These are phyloP conservation scores for Xylariaceae sp. DNA, from an alignment of 2,329 filamentous ascomycete genomes.

Conservation along the genomic window DNA sequence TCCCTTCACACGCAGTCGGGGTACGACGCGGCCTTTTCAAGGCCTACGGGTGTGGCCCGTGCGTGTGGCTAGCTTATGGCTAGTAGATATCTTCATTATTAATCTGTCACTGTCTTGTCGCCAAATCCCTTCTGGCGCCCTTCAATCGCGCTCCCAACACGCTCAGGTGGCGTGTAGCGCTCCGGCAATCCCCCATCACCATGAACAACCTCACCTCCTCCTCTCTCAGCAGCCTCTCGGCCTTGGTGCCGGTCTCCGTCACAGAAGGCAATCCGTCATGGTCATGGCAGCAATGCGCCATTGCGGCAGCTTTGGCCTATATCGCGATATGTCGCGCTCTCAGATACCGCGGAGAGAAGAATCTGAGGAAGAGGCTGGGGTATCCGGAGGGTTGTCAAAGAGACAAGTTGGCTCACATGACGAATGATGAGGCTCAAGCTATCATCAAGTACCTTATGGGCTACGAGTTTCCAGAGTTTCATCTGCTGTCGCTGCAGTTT, in stretches of 20 bases:
- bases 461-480: constrained; percentile 28
- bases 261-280: constrained; percentile 1
- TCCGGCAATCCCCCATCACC: too few species aligned
- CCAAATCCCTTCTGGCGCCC: too few species aligned
- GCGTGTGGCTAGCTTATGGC: too few species aligned
- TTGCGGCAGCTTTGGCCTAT: constrained; percentile 22
- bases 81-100: too few species aligned
- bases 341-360: constrained; percentile 26
- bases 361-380: constrained; percentile 21
- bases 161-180: too few species aligned
- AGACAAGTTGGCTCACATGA: constrained; percentile 28
- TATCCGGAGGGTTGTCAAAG: constrained; percentile 22
- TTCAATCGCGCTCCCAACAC: too few species aligned
- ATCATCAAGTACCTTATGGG: constrained; percentile 23
- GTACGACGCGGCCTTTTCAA: too few species aligned
- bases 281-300: constrained; percentile 18
- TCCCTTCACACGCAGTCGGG: too few species aligned
- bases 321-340: constrained; percentile 24
- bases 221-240: constrained; percentile 2
- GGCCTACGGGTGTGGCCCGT: too few species aligned
- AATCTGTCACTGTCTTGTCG: too few species aligned
- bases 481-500: constrained; percentile 26
- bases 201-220: constrained; percentile 1
- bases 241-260: background rate
- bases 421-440: constrained; percentile 28